Base-by-base conservation (phyloP, 2,329 filamentous ascomycete species). In the Fusarium tuaranense region DNA sequence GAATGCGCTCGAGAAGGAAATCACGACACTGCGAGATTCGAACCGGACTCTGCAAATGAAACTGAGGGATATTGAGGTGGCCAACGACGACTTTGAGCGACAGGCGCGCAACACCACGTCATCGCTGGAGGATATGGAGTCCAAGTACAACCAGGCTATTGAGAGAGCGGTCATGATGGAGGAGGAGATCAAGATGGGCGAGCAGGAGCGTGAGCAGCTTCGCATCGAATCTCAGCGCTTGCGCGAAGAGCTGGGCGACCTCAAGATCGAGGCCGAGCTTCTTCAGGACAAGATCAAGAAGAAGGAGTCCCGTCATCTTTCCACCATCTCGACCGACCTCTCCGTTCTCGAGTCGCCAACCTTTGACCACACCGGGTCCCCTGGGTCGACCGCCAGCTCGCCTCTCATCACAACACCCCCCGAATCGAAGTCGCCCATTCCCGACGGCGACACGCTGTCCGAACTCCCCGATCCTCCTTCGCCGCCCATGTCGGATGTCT, bases 11-110 rank as follows among this genome's bases (percentile, higher is more conserved):
- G 95, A 99, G 84, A 98, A 98, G 84, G 97, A 99, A 83, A 95
- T 99, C 79, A 99, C 97, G 8, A 93, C 90, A 10, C 88, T 99
- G 78, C 93, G 97, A 80, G 95, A 99, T 76, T 83, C 91, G 59
- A 97, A 95, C 83, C 89, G 97, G 75, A 92, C 92, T 5, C 85
- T 98, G 71, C 93, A 97, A 79, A 87, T 98, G 73, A 94, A 90
- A 83, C 87, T 99, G 68, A 92, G 97, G 76, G 97, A 99, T 82
- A 98, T 96, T 78, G 97, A 99, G 84, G 97, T 99, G 65, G 95
- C 94, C 82, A 99, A 98, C 85, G 97, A 99, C 87, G 97, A 99
- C 83, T 98, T 96, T 81, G 97, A 99, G 86, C 92, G 95, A 76
- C 96, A 98, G 85, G 96, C 97, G 76, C 92, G 97, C 78, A 97